A percentile compares a stretch with the other conserved stretches of the same genome.
Evolutionary conservation across 306 rosid species (phyloP).

Genomic region (Corylus avellana): DNA sequence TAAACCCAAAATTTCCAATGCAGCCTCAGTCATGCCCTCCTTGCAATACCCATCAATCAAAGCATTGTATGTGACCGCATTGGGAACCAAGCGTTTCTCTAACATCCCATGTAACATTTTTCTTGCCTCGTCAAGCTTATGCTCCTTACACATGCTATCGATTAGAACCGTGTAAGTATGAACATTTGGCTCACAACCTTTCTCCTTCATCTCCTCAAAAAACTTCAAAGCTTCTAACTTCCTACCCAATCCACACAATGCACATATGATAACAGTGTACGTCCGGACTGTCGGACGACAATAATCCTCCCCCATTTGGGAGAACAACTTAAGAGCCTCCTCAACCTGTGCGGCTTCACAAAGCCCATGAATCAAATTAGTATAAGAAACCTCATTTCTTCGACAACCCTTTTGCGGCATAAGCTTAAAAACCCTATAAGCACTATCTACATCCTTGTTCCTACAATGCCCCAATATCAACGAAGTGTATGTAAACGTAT

Average conservation of each 20-base stretch:
- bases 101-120: constrained; percentile 50
- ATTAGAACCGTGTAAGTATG: constrained; percentile 72
- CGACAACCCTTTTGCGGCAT: constrained; percentile 54
- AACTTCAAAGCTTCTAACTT: constrained; percentile 51
- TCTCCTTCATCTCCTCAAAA: constrained; percentile 58
- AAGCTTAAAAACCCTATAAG: constrained; percentile 43
- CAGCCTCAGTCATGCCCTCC: constrained; percentile 55
- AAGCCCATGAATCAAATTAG: constrained; percentile 65
- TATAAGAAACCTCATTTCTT: constrained; percentile 65
- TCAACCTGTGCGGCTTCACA: constrained; percentile 53
- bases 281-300: constrained; percentile 63
- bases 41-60: constrained; percentile 75
- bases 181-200: constrained; percentile 66
- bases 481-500: constrained; percentile 64
- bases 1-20: constrained; percentile 51
- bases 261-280: constrained; percentile 51
- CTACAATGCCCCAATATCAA: constrained; percentile 82
- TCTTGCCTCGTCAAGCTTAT: constrained; percentile 55
- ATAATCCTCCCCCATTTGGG: constrained; percentile 59
- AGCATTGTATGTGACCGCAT: constrained; percentile 62
- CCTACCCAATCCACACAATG: constrained; percentile 54
- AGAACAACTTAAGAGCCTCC: constrained; percentile 58
- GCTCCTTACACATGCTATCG: constrained; percentile 54
- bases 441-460: constrained; percentile 48
- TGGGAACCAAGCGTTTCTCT: constrained; percentile 62